phyloP scores from a whole-genome alignment of 805 yeast species.

The Hyphopichia homilentoma region DNA sequence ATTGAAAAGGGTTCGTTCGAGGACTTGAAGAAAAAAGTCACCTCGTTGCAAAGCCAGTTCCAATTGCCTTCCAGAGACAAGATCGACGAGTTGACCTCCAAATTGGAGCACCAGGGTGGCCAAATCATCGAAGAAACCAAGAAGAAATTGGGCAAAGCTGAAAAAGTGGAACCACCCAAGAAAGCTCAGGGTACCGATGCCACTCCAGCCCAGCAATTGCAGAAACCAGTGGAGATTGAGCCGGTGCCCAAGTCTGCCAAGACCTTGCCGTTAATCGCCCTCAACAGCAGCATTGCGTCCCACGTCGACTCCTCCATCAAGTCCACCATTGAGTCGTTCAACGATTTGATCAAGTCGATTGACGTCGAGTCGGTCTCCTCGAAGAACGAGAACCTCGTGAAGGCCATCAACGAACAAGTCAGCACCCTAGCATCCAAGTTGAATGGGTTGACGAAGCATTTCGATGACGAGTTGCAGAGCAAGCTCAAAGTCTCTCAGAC shows the following conservation, averaged over 20 bases:
- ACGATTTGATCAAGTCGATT: conserved; percentile 32
- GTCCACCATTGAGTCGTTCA: conserved; percentile 35
- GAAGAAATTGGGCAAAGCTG: conserved; percentile 20
- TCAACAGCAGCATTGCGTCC: conserved; percentile 16
- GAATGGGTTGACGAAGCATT: conserved; percentile 26
- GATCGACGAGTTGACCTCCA: conserved; percentile 28
- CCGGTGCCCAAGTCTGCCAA: conserved; percentile 24
- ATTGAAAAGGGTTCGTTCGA: conserved; percentile 33
- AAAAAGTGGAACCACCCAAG: neutral
- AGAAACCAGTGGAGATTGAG: conserved; percentile 37
- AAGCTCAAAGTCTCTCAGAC: conserved; percentile 36
- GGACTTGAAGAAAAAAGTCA: conserved; percentile 22
- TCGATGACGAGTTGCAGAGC: conserved; percentile 33
- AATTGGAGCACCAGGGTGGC: conserved; percentile 30
- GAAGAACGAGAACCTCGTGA: conserved; percentile 26
- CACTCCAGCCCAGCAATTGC: conserved; percentile 41
- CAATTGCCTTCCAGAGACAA: conserved; percentile 29
- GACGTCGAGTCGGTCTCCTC: conserved; percentile 24
- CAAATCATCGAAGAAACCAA: conserved; percentile 34
- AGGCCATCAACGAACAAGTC: conserved; percentile 29
- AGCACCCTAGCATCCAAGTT: conserved; percentile 27
- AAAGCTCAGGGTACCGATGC: conserved; percentile 7
- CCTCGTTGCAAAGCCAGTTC: conserved; percentile 14
- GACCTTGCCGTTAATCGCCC: conserved; percentile 32
- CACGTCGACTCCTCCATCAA: conserved; percentile 31